phyloP scores from a whole-genome alignment of 495 filamentous ascomycete genomes.

The Geopyxis carbonaria region DNA sequence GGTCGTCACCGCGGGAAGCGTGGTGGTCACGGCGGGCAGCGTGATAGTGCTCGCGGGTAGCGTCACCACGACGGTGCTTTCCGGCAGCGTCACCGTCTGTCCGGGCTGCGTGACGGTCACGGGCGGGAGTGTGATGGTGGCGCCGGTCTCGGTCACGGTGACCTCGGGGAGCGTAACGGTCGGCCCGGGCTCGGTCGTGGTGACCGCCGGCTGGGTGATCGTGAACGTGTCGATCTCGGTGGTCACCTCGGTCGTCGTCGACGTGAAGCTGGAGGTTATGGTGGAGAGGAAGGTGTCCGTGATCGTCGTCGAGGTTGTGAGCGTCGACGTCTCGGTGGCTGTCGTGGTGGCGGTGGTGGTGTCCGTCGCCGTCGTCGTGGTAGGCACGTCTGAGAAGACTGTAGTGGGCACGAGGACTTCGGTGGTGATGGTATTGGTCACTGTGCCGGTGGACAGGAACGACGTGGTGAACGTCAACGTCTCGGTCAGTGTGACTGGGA shows the following conservation, averaged over 20 bases:
- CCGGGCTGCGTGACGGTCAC: not conserved
- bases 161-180: constrained; percentile 1
- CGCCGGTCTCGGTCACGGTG: not conserved
- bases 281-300: not conserved
- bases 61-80: too few species aligned
- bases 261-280: not conserved
- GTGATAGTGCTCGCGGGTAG: not conserved
- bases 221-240: not conserved
- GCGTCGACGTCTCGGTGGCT: not conserved
- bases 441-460: too few species aligned
- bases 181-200: constrained; percentile 1
- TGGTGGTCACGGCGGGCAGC: not conserved
- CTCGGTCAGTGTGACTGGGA: not conserved
- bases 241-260: not conserved
- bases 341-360: not conserved
- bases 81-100: not conserved
- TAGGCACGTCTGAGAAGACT: not conserved
- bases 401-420: not conserved
- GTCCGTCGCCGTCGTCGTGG: not conserved
- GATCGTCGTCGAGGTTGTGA: not conserved
- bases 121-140: constrained; percentile 1
- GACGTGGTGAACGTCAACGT: too few species aligned
- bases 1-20: not conserved
- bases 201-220: not conserved
- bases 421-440: too few species aligned